Percentiles rank a stretch among this genome's conserved stretches.
phyloP scores from a whole-genome alignment of 1,284 basidiomycete genomes.

The Ganoderma sinense region DNA sequence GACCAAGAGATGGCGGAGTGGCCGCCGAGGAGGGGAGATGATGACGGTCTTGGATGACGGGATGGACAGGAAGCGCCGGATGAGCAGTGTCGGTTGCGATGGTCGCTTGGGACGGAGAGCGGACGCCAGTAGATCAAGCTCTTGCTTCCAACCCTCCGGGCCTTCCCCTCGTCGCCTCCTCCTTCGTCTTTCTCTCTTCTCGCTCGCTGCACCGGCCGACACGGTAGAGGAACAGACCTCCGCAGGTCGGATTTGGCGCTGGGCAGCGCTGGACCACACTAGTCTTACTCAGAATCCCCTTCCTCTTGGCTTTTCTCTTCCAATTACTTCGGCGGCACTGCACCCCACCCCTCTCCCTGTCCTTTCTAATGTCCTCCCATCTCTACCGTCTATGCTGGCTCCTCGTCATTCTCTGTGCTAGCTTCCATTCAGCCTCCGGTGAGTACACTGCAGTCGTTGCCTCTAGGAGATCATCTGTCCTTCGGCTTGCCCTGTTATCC shows the following conservation, averaged over 20 bases:
- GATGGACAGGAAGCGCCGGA: neutral
- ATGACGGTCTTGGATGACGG: neutral
- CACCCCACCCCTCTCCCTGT: constrained; percentile 13
- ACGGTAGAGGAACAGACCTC: constrained; percentile 26
- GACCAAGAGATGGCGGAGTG: neutral
- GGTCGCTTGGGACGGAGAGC: neutral
- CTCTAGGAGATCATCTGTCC: neutral
- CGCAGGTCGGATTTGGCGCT: constrained; percentile 34
- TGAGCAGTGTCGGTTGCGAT: constrained; percentile 1
- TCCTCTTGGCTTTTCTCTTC: constrained; percentile 1
- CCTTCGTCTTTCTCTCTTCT: constrained; percentile 12
- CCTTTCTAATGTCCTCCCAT: constrained; percentile 32
- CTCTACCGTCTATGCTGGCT: constrained; percentile 27
- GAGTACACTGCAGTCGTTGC: constrained; percentile 2
- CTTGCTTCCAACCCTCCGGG: constrained; percentile 47
- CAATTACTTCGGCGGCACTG: constrained; percentile 15
- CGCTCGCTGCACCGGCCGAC: constrained; percentile 21
- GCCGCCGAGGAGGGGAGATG: neutral
- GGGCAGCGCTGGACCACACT: constrained; percentile 24
- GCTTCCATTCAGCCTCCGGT: constrained; percentile 27
- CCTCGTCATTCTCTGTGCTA: constrained; percentile 23
- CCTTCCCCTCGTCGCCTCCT: constrained; percentile 18
- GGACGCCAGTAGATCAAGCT: neutral
- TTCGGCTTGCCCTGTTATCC: neutral
- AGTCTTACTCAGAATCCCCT: neutral